phyloP scores from a whole-genome alignment of 345 rosid genomes.

The Populus davidiana region DNA sequence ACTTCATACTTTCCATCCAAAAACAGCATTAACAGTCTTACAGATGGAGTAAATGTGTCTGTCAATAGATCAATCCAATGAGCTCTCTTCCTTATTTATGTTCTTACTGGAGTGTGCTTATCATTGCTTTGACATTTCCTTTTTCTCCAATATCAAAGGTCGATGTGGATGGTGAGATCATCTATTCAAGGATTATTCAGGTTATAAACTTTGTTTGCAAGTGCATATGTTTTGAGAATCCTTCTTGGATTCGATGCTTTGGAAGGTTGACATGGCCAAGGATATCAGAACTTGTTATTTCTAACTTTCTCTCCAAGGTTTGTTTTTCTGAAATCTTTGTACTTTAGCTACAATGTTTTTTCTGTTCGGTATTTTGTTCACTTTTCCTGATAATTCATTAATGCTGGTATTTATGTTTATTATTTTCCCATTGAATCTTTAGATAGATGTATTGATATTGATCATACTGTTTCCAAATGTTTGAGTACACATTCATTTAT shows the following conservation, averaged over 20 bases:
- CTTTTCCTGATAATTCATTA: background rate
- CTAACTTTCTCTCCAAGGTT: slow-evolving; percentile 92
- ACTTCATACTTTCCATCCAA: background rate
- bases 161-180: slow-evolving; percentile 50
- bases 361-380: background rate
- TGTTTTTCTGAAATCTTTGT: slow-evolving; percentile 9
- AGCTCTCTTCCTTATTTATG: background rate
- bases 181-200: slow-evolving; percentile 58
- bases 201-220: slow-evolving; percentile 61
- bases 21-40: background rate
- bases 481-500: background rate
- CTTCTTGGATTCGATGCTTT: slow-evolving; percentile 68
- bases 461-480: background rate
- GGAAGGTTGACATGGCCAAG: slow-evolving; percentile 96
- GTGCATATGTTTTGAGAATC: slow-evolving; percentile 70
- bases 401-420: background rate
- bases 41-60: background rate
- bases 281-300: slow-evolving; percentile 76
- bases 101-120: background rate
- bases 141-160: slow-evolving; percentile 36
- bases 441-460: background rate
- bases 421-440: background rate
- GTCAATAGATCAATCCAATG: background rate
- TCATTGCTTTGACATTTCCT: slow-evolving; percentile 5
- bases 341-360: background rate